Conservation (phyloP, 2,329 filamentous ascomycete species). For the Aureobasidium sp. region DNA sequence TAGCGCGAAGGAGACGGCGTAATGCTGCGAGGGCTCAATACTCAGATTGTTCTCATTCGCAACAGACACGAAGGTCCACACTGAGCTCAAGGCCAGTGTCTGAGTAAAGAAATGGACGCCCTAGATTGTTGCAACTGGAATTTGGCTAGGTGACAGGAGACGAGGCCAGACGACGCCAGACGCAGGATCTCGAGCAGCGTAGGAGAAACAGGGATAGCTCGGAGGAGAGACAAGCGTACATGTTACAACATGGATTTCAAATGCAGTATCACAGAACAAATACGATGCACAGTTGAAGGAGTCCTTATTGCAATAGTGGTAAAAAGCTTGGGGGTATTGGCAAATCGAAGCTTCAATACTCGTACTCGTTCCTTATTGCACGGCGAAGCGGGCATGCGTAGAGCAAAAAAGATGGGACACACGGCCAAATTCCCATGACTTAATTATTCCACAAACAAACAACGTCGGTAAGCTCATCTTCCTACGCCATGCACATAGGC, state of each 20-base stretch:
- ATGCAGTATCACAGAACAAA: background rate
- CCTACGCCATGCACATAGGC: background rate
- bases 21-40: background rate
- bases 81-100: background rate
- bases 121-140: background rate
- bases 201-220: background rate
- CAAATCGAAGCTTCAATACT: background rate
- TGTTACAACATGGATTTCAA: background rate
- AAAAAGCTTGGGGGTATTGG: background rate
- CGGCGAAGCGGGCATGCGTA: background rate
- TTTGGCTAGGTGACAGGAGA: background rate
- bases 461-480: constrained; percentile 4
- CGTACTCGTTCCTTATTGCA: background rate
- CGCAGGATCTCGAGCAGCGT: background rate
- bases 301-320: background rate
- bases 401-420: constrained; percentile 7
- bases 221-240: background rate
- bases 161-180: background rate
- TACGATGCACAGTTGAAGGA: background rate
- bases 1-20: constrained; percentile 3
- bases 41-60: background rate
- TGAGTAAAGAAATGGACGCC: background rate
- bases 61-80: background rate
- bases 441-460: constrained; percentile 5
- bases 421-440: background rate